Evolutionary conservation across 1,284 basidiomycete genomes (phyloP).

Genomic region (Papiliotrema terrestris): DNA sequence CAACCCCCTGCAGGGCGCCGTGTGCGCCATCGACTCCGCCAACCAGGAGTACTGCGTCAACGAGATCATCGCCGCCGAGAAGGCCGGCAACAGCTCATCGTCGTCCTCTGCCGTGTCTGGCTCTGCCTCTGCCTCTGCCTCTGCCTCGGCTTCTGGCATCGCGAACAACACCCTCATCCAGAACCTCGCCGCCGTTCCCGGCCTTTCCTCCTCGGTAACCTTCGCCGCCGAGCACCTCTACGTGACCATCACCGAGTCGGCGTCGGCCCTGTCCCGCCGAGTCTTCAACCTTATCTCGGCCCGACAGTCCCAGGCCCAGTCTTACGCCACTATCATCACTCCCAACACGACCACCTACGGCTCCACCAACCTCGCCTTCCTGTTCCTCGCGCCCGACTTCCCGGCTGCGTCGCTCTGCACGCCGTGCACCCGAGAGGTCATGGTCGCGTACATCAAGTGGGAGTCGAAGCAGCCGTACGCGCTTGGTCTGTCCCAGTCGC

Average conservation of each 20-base stretch:
- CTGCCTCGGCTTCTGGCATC: slow-evolving; percentile 7
- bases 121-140: slow-evolving; percentile 16
- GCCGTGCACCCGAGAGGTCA: slow-evolving; percentile 69
- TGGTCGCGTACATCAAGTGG: slow-evolving; percentile 70
- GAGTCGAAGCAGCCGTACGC: slow-evolving; percentile 68
- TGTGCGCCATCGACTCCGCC: slow-evolving; percentile 69
- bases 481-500: slow-evolving; percentile 63
- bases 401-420: slow-evolving; percentile 63
- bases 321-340: slow-evolving; percentile 44
- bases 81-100: slow-evolving; percentile 11
- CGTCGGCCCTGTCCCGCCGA: slow-evolving; percentile 26
- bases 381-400: slow-evolving; percentile 63
- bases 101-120: slow-evolving; percentile 14
- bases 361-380: slow-evolving; percentile 67
- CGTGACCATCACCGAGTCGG: slow-evolving; percentile 24
- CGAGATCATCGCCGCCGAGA: slow-evolving; percentile 43
- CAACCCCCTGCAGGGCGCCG: slow-evolving; percentile 60
- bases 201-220: slow-evolving; percentile 23
- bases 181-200: slow-evolving; percentile 17
- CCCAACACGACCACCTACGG: slow-evolving; percentile 68
- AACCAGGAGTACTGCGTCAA: slow-evolving; percentile 64
- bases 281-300: slow-evolving; percentile 24
- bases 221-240: slow-evolving; percentile 42
- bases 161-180: slow-evolving; percentile 20
- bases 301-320: slow-evolving; percentile 22